phyloP scores from a whole-genome alignment of 2,329 filamentous ascomycete genomes.

The Fusarium newnesense region DNA sequence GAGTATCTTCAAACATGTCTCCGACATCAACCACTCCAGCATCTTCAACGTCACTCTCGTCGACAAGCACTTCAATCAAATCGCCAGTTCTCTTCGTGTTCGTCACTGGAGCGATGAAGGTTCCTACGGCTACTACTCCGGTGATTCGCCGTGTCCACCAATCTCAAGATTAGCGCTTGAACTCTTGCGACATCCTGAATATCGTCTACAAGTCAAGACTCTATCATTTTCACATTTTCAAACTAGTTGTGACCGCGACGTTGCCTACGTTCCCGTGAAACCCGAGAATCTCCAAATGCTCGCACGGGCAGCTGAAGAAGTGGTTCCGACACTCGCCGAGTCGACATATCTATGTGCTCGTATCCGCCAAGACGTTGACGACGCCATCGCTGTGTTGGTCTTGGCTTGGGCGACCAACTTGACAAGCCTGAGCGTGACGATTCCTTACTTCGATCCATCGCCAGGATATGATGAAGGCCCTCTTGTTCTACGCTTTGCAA shows the following conservation, averaged over 20 bases:
- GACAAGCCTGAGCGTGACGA: not conserved
- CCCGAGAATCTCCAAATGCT: not conserved
- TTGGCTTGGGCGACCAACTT: not conserved
- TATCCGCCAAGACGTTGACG: not conserved
- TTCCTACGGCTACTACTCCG: not conserved
- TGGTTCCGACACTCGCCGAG: not conserved
- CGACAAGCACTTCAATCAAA: not conserved
- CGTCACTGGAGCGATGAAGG: not conserved
- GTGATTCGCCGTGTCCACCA: accelerated
- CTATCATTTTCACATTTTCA: not conserved
- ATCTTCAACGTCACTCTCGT: not conserved
- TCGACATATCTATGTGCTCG: not conserved
- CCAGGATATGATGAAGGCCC: not conserved
- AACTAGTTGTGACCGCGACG: accelerated
- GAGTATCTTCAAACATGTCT: not conserved
- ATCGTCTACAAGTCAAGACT: not conserved
- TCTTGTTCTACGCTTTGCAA: not conserved
- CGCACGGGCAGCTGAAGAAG: not conserved
- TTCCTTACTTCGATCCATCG: accelerated
- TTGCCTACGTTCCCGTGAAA: not conserved
- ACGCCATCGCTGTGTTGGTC: not conserved
- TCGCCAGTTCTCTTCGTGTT: not conserved
- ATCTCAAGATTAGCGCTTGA: not conserved
- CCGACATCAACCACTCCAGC: not conserved
- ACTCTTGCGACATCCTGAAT: not conserved